Conservation (phyloP, 2,329 filamentous ascomycete species). For the Hypoxylon sp. region DNA sequence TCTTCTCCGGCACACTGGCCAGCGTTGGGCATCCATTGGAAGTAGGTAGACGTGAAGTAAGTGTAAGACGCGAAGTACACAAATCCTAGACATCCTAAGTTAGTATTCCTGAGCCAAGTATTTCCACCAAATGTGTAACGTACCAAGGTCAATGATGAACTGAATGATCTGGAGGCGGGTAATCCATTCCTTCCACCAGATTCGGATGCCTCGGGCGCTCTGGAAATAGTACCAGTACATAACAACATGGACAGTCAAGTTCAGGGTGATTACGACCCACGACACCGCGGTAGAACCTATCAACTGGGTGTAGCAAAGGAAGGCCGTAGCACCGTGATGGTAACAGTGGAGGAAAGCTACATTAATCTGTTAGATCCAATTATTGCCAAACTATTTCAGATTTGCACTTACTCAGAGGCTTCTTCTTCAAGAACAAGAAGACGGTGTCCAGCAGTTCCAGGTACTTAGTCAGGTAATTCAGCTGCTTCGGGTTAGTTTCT, state of each 20-base stretch:
- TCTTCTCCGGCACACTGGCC: constrained; percentile 95
- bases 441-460: constrained; percentile 94
- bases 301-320: constrained; percentile 98
- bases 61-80: constrained; percentile 99
- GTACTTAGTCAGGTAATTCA: constrained; percentile 99
- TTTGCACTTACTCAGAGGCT: constrained; percentile 82
- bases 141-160: constrained; percentile 96
- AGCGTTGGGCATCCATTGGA: constrained; percentile 83
- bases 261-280: constrained; percentile 94
- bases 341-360: constrained; percentile 97
- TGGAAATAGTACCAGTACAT: constrained; percentile 99
- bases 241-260: constrained; percentile 94
- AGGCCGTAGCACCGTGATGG: constrained; percentile 95
- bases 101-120: constrained; percentile 19
- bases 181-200: constrained; percentile 99
- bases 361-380: constrained; percentile 6
- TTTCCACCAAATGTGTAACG: constrained; percentile 54
- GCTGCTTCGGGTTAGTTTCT: constrained; percentile 68
- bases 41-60: constrained; percentile 96
- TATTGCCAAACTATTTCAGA: not conserved
- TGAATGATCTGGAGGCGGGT: constrained; percentile 97
- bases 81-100: constrained; percentile 75
- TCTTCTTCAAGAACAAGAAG: constrained; percentile 99
- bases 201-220: constrained; percentile 91
- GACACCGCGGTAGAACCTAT: constrained; percentile 93